Evolutionary conservation across 441 rosid species (phyloP).

Genomic region (Adansonia gregorii): DNA sequence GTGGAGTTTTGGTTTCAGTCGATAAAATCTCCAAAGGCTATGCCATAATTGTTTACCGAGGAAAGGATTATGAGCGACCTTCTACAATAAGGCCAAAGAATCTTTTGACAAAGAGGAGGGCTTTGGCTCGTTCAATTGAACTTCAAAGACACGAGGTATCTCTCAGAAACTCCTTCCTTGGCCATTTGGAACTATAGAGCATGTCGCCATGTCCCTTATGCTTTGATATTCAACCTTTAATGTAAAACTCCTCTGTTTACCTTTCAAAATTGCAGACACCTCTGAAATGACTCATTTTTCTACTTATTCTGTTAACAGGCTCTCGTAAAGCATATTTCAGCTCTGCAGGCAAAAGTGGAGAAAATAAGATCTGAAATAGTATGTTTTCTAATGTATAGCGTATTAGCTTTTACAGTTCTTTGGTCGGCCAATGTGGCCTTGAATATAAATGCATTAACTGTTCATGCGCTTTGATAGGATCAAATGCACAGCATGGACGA

Average conservation of each 20-base stretch:
- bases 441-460: neutral
- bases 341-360: slow-evolving; percentile 57
- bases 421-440: neutral
- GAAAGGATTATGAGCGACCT: slow-evolving; percentile 87
- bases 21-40: slow-evolving; percentile 93
- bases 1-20: slow-evolving; percentile 90
- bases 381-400: slow-evolving; percentile 32
- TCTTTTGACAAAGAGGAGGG: slow-evolving; percentile 94
- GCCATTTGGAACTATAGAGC: neutral
- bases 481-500: slow-evolving; percentile 62
- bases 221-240: slow-evolving; percentile 2
- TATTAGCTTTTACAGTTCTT: slow-evolving; percentile 23
- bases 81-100: slow-evolving; percentile 78
- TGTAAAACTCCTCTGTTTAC: neutral
- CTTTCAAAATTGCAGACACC: neutral
- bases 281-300: slow-evolving; percentile 21
- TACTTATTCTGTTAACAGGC: slow-evolving; percentile 58
- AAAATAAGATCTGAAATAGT: slow-evolving; percentile 79
- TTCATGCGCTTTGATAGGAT: slow-evolving; percentile 42
- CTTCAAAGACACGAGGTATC: slow-evolving; percentile 66
- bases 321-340: slow-evolving; percentile 61
- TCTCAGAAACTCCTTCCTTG: slow-evolving; percentile 1
- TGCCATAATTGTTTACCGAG: slow-evolving; percentile 81
- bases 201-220: slow-evolving; percentile 4
- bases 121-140: slow-evolving; percentile 95